These are phyloP conservation scores for Davidsoniella australis DNA, from an alignment of 2,329 filamentous ascomycete genomes.

Conservation along the genomic window DNA sequence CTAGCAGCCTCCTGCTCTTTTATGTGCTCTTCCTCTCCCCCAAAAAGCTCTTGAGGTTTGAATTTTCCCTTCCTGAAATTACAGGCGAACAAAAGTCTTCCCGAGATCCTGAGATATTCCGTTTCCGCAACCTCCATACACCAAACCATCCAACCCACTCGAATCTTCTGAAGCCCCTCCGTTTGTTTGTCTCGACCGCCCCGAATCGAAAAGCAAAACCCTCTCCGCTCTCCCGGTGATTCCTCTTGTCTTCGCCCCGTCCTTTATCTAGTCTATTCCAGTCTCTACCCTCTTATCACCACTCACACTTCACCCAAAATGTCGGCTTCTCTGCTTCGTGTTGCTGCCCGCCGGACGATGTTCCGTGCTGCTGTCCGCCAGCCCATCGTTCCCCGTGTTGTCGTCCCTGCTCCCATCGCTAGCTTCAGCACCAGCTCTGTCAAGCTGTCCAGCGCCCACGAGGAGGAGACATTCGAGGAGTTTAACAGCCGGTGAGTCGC, in stretches of 20 bases:
- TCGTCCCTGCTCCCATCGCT: conserved; percentile 30
- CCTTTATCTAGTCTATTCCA: not conserved
- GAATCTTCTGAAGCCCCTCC: conserved; percentile 4
- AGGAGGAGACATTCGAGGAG: conserved; percentile 97
- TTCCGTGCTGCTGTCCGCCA: conserved; percentile 43
- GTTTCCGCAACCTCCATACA: conserved; percentile 7
- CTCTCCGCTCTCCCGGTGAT: conserved; percentile 15
- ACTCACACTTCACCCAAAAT: conserved; percentile 26
- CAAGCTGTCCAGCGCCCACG: conserved; percentile 42
- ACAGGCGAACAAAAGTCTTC: conserved; percentile 10
- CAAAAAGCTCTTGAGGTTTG: not conserved
- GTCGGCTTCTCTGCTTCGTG: conserved; percentile 53
- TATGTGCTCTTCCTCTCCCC: not conserved
- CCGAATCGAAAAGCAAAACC: not conserved
- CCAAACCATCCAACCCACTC: conserved; percentile 6
- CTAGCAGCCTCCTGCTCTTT: not conserved
- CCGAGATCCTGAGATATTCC: conserved; percentile 6
- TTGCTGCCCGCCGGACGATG: conserved; percentile 49
- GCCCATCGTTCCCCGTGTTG: conserved; percentile 39
- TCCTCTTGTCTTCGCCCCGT: not conserved
- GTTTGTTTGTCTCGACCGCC: conserved; percentile 1
- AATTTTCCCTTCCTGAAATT: conserved; percentile 13
- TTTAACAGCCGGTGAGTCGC: conserved; percentile 70
- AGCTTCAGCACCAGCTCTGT: conserved; percentile 43
- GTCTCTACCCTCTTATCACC: conserved; percentile 9